phyloP scores from a whole-genome alignment of 1,284 basidiomycete species.

The Puccinia hordei region DNA sequence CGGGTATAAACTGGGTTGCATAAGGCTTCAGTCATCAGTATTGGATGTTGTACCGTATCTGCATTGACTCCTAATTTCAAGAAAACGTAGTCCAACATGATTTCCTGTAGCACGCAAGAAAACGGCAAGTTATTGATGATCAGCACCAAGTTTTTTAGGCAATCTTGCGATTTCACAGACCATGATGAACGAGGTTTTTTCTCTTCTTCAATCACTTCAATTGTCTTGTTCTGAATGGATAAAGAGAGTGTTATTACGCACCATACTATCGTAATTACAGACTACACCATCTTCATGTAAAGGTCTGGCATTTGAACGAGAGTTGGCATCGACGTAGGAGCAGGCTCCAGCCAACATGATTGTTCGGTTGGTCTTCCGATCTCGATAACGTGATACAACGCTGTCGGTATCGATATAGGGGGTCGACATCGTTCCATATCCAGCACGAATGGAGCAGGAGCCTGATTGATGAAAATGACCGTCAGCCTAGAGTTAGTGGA shows the following conservation, averaged over 20 bases:
- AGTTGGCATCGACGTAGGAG: conserved; percentile 77
- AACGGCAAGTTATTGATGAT: not conserved
- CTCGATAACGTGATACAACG: conserved; percentile 79
- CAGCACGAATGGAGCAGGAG: conserved; percentile 80
- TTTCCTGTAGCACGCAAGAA: conserved; percentile 27
- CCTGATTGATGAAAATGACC: conserved; percentile 59
- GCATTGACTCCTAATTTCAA: conserved; percentile 36
- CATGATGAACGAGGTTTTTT: not conserved
- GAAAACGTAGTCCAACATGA: conserved; percentile 45
- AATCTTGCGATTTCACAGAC: not conserved
- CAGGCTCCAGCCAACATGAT: conserved; percentile 81
- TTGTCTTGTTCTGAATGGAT: not conserved
- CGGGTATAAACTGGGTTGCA: conserved; percentile 87
- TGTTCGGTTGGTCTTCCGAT: conserved; percentile 76
- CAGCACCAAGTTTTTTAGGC: not conserved
- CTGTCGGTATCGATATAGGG: conserved; percentile 69
- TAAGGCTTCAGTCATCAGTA: conserved; percentile 91
- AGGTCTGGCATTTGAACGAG: conserved; percentile 72
- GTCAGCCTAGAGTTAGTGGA: conserved; percentile 10
- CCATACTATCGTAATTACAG: conserved; percentile 84
- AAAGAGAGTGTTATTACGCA: conserved; percentile 62
- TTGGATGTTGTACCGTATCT: conserved; percentile 77
- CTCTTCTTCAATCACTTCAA: not conserved
- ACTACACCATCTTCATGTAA: conserved; percentile 89
- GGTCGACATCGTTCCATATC: conserved; percentile 66